Percentiles rank a stretch among this genome's conserved stretches.
Conservation (phyloP, 805 yeast genomes). For the Saccharomycopsis fermentans region DNA sequence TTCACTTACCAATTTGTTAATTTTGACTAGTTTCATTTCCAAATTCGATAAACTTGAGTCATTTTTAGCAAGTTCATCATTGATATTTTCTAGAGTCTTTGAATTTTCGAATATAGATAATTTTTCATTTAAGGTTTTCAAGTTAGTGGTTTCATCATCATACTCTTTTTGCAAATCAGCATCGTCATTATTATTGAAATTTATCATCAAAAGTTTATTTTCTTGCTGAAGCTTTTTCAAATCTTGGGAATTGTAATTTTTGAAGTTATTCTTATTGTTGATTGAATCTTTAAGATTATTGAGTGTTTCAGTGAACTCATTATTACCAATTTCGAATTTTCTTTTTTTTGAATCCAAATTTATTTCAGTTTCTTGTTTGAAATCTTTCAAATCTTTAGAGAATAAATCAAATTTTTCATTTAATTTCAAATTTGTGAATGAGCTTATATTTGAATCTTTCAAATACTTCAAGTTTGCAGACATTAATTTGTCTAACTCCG, state of each 20-base stretch:
- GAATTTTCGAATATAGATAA: slow-evolving; percentile 25
- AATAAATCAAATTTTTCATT: background rate
- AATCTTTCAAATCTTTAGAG: background rate
- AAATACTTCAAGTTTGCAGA: background rate
- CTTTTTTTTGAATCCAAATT: background rate
- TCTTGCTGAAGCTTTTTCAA: slow-evolving; percentile 28
- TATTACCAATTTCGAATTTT: background rate
- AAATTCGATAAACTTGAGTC: slow-evolving; percentile 29
- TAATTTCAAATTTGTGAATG: background rate
- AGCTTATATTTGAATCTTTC: background rate
- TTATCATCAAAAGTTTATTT: slow-evolving; percentile 29
- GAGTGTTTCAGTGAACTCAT: slow-evolving; percentile 14
- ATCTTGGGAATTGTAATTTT: slow-evolving; percentile 34
- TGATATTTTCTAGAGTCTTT: slow-evolving; percentile 25
- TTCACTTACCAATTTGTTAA: slow-evolving; percentile 39
- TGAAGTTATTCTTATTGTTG: slow-evolving; percentile 10
- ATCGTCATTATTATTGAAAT: slow-evolving; percentile 25
- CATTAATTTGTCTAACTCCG: slow-evolving; percentile 11
- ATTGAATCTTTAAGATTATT: slow-evolving; percentile 2
- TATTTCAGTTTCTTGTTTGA: background rate
- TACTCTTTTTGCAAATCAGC: background rate
- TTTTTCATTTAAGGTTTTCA: slow-evolving; percentile 31
- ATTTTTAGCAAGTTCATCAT: slow-evolving; percentile 28
- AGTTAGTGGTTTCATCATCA: slow-evolving; percentile 20
- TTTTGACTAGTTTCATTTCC: slow-evolving; percentile 41